phyloP scores from a whole-genome alignment of 768 basidiomycete species.

The Phaeolepiota aurea region DNA sequence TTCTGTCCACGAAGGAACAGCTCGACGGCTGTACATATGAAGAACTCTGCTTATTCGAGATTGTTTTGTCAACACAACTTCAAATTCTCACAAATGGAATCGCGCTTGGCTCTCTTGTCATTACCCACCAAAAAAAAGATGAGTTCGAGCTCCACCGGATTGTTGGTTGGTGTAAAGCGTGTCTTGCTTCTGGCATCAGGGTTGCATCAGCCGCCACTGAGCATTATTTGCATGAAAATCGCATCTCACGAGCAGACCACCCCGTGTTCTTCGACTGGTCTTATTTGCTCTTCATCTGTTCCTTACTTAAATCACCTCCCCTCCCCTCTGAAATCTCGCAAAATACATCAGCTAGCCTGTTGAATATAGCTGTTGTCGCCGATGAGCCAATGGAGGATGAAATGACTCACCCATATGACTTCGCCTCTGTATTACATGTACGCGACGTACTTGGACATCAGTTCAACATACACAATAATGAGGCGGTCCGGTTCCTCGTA shows the following conservation, averaged over 20 bases:
- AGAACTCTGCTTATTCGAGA: slow-evolving; percentile 55
- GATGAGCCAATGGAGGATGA: slow-evolving; percentile 13
- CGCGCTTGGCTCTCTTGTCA: slow-evolving; percentile 54
- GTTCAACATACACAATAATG: slow-evolving; percentile 47
- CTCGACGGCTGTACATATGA: slow-evolving; percentile 49
- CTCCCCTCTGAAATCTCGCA: slow-evolving; percentile 17
- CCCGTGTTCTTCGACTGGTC: slow-evolving; percentile 63
- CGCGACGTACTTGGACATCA: slow-evolving; percentile 50
- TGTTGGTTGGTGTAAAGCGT: slow-evolving; percentile 40
- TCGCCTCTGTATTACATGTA: slow-evolving; percentile 50
- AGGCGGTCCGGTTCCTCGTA: slow-evolving; percentile 17
- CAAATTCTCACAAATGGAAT: slow-evolving; percentile 63
- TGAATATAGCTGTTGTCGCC: slow-evolving; percentile 1
- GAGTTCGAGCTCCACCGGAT: slow-evolving; percentile 56
- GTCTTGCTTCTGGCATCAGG: slow-evolving; percentile 33
- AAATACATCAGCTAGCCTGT: neutral
- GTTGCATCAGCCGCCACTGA: slow-evolving; percentile 35
- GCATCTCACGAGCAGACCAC: slow-evolving; percentile 26
- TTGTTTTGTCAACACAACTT: slow-evolving; percentile 57
- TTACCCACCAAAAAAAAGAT: slow-evolving; percentile 24
- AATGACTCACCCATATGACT: slow-evolving; percentile 42
- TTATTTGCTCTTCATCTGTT: slow-evolving; percentile 51
- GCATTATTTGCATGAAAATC: slow-evolving; percentile 48
- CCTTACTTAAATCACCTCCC: slow-evolving; percentile 43
- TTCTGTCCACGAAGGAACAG: slow-evolving; percentile 34